Evolutionary conservation across 768 basidiomycete genomes (phyloP).

Genomic region (Pulveroboletus sp.): DNA sequence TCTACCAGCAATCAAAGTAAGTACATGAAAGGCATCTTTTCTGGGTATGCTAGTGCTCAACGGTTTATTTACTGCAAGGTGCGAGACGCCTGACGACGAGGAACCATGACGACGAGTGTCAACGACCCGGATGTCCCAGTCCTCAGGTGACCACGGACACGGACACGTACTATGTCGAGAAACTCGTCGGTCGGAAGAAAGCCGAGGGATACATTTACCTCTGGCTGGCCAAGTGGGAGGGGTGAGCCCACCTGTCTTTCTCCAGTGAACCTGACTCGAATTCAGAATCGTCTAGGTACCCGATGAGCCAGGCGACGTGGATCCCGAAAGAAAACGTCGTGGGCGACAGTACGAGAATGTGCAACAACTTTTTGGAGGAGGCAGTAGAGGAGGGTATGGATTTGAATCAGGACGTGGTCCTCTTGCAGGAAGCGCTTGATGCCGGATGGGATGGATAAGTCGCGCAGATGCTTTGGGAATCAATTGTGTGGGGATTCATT

Average conservation of each 20-base stretch:
- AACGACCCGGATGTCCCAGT: constrained; percentile 26
- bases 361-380: constrained; percentile 15
- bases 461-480: neutral
- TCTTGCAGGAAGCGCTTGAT: constrained; percentile 22
- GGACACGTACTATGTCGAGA: constrained; percentile 25
- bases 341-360: constrained; percentile 15
- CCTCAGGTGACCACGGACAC: neutral
- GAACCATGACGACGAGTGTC: constrained; percentile 13
- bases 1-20: constrained; percentile 13
- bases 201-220: constrained; percentile 10
- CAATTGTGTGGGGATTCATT: no score
- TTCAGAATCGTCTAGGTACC: constrained; percentile 15
- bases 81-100: constrained; percentile 11
- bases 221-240: constrained; percentile 35
- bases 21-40: neutral
- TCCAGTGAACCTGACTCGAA: no score
- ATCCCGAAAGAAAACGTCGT: constrained; percentile 28
- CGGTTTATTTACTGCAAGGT: constrained; percentile 8
- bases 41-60: neutral
- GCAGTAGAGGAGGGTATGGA: constrained; percentile 19
- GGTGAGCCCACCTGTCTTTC: constrained; percentile 15
- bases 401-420: constrained; percentile 11
- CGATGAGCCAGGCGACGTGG: constrained; percentile 29
- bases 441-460: constrained; percentile 16
- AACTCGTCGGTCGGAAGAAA: constrained; percentile 26